A percentile compares a stretch with the other conserved stretches of the same genome.
These are phyloP conservation scores for Monascus purpureus DNA, from an alignment of 495 filamentous ascomycete genomes.

Conservation along the genomic window DNA sequence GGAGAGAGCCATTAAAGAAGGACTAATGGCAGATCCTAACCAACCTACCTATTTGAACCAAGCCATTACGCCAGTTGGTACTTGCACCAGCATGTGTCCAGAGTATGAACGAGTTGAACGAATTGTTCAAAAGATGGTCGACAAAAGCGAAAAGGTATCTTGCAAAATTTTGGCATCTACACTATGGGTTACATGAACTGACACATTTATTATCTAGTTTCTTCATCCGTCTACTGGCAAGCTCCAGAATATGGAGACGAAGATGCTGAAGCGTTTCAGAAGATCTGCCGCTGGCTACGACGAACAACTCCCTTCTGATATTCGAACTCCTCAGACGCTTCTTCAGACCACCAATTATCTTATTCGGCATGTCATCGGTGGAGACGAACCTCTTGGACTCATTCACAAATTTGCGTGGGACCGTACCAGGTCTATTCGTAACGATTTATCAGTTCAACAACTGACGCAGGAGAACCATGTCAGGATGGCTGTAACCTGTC, in stretches of 20 bases:
- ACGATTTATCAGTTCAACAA: constrained; percentile 87
- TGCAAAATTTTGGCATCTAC: background rate
- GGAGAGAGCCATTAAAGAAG: constrained; percentile 52
- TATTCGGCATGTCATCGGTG: constrained; percentile 55
- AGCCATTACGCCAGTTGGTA: constrained; percentile 77
- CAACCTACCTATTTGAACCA: constrained; percentile 66
- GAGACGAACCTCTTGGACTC: constrained; percentile 45
- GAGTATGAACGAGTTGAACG: constrained; percentile 73
- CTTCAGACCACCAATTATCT: constrained; percentile 72
- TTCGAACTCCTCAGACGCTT: constrained; percentile 65
- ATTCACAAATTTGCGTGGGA: constrained; percentile 91
- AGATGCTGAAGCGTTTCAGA: constrained; percentile 76
- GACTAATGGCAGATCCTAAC: constrained; percentile 79
- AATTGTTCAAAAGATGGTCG: constrained; percentile 54
- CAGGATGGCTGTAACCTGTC: constrained; percentile 58
- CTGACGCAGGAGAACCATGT: constrained; percentile 53
- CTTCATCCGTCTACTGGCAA: constrained; percentile 22
- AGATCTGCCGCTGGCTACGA: constrained; percentile 88
- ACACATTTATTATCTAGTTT: constrained; percentile 11
- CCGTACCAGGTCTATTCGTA: constrained; percentile 77
- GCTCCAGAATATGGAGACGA: constrained; percentile 33
- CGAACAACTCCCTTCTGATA: constrained; percentile 80
- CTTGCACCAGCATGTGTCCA: constrained; percentile 88
- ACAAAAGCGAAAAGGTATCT: constrained; percentile 44
- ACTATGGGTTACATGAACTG: background rate